These are phyloP conservation scores for Suhomyces faveliae DNA, from an alignment of 805 yeast species.

Conservation along the genomic window DNA sequence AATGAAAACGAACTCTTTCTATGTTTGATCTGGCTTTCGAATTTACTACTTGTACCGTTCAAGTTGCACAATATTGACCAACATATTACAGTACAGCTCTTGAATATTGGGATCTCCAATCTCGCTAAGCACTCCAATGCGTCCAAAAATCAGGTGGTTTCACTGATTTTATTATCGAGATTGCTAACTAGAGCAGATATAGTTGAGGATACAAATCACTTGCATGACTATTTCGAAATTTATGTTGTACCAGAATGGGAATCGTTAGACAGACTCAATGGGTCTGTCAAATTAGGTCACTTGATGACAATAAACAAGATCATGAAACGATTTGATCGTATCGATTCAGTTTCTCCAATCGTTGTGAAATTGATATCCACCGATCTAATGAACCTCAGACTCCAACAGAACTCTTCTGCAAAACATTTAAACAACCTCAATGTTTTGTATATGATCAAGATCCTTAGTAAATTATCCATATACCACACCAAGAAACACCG, in stretches of 20 bases:
- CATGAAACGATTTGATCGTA: constrained; percentile 22
- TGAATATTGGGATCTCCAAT: constrained; percentile 28
- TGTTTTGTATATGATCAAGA: constrained; percentile 31
- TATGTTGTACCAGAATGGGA: constrained; percentile 20
- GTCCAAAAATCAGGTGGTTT: constrained; percentile 58
- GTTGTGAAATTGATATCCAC: constrained; percentile 17
- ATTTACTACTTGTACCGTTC: constrained; percentile 74
- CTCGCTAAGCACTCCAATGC: constrained; percentile 36
- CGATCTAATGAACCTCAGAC: constrained; percentile 16
- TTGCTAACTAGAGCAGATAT: constrained; percentile 53
- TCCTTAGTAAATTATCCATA: constrained; percentile 37
- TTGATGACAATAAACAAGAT: constrained; percentile 41
- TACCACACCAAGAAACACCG: constrained; percentile 19
- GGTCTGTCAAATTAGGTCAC: constrained; percentile 33
- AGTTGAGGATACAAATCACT: constrained; percentile 13
- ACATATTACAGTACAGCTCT: constrained; percentile 34
- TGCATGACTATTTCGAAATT: constrained; percentile 18
- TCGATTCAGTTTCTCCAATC: constrained; percentile 8
- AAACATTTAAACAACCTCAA: constrained; percentile 14
- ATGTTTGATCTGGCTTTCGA: constrained; percentile 68
- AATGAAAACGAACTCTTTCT: constrained; percentile 32
- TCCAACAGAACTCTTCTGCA: constrained; percentile 8
- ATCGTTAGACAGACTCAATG: constrained; percentile 2
- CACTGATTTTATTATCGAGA: constrained; percentile 52
- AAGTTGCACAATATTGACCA: constrained; percentile 42